A percentile compares a stretch with the other conserved stretches of the same genome.
phyloP scores from a whole-genome alignment of 164 flowering plant species.

The Liquidambar formosana region DNA sequence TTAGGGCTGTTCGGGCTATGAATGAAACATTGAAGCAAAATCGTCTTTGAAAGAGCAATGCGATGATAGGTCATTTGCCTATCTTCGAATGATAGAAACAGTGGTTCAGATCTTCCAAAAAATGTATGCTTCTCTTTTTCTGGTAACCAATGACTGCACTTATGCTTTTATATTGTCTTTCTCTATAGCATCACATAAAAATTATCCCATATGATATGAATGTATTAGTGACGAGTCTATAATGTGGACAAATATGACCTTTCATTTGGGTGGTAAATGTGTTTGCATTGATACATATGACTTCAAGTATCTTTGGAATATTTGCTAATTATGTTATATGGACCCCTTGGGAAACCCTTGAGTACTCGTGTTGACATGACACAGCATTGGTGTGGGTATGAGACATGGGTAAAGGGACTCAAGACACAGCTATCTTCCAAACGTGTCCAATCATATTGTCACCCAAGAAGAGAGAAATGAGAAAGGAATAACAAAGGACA shows the following conservation, averaged over 20 bases:
- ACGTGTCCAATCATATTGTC: no score
- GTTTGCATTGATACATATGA: background rate
- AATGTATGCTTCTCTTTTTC: slow-evolving; percentile 47
- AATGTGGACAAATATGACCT: background rate
- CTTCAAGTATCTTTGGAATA: no score
- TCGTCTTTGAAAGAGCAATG: slow-evolving; percentile 63
- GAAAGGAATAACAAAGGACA: no score
- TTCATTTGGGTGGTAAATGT: background rate
- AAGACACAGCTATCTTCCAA: no score
- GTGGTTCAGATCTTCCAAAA: slow-evolving; percentile 37
- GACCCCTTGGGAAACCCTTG: no score
- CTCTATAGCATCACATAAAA: background rate
- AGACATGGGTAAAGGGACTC: no score
- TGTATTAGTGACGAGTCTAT: background rate
- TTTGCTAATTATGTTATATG: no score
- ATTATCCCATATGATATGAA: background rate
- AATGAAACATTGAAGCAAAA: slow-evolving; percentile 89
- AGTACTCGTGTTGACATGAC: no score
- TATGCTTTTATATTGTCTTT: background rate
- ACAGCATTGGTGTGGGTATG: no score
- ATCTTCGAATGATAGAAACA: slow-evolving; percentile 37
- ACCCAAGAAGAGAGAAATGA: no score
- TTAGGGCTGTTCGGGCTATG: slow-evolving; percentile 98
- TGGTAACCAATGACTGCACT: background rate
- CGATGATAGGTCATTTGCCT: slow-evolving; percentile 44